Evolutionary conservation across 129 eudicot genomes (phyloP).

Genomic region (Escallonia herrerae): DNA sequence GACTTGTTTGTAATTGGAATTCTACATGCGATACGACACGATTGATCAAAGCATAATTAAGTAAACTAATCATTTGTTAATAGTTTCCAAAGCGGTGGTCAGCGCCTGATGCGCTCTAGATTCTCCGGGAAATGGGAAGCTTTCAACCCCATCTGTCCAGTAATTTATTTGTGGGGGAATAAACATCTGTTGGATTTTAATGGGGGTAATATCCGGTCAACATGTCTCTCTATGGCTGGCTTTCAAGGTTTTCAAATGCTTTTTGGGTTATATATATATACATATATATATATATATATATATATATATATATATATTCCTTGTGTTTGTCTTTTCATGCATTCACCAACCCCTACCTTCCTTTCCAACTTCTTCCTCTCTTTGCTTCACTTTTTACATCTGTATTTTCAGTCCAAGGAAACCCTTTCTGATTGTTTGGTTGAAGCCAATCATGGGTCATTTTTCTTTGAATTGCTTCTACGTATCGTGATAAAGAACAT

Average conservation of each 20-base stretch:
- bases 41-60: not conserved
- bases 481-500: not conserved
- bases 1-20: not conserved
- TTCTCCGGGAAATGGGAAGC: slow-evolving; percentile 61
- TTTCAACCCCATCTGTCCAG: not conserved
- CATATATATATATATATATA: too few species aligned
- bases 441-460: not conserved
- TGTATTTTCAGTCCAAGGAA: not conserved
- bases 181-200: slow-evolving; percentile 2
- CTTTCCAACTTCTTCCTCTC: not conserved
- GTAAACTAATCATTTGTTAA: not conserved
- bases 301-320: slow-evolving; percentile 50
- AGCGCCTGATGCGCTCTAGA: slow-evolving; percentile 89
- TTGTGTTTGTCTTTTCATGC: slow-evolving; percentile 47
- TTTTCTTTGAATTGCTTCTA: not conserved
- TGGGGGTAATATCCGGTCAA: slow-evolving; percentile 31
- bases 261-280: slow-evolving; percentile 39
- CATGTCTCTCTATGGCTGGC: slow-evolving; percentile 30
- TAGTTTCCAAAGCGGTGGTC: slow-evolving; percentile 40
- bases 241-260: slow-evolving; percentile 43
- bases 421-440: too few species aligned
- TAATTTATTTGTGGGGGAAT: not conserved
- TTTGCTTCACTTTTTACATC: not conserved
- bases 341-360: slow-evolving; percentile 5
- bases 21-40: not conserved